phyloP scores from a whole-genome alignment of 768 basidiomycete genomes.

The Lepiota venenata region DNA sequence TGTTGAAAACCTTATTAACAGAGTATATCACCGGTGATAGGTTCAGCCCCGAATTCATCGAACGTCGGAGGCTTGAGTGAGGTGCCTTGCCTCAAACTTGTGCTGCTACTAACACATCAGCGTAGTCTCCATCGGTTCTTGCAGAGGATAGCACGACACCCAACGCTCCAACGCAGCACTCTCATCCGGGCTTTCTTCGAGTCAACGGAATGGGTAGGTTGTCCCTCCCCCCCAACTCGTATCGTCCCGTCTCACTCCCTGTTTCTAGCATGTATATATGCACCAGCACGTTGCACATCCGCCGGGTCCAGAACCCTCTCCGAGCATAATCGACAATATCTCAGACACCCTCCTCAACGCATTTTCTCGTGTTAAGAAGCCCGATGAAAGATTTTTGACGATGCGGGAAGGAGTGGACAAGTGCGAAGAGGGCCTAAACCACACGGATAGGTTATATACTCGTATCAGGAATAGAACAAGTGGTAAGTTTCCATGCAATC shows the following conservation, averaged over 20 bases:
- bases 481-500: slow-evolving; percentile 57
- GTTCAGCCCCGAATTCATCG: slow-evolving; percentile 97
- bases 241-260: slow-evolving; percentile 8
- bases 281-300: slow-evolving; percentile 95
- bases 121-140: slow-evolving; percentile 88
- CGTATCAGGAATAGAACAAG: slow-evolving; percentile 79
- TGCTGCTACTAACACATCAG: background rate
- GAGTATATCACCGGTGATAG: slow-evolving; percentile 98
- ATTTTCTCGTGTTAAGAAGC: slow-evolving; percentile 93
- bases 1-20: slow-evolving; percentile 24
- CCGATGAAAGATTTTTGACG: slow-evolving; percentile 90
- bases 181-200: slow-evolving; percentile 94
- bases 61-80: slow-evolving; percentile 84
- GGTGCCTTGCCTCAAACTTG: slow-evolving; percentile 22
- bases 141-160: slow-evolving; percentile 88
- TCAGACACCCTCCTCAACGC: slow-evolving; percentile 97
- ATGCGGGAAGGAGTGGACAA: slow-evolving; percentile 94
- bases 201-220: slow-evolving; percentile 94
- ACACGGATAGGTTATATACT: slow-evolving; percentile 78
- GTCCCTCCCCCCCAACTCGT: background rate
- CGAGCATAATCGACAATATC: slow-evolving; percentile 88
- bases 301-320: slow-evolving; percentile 74
- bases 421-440: slow-evolving; percentile 89
- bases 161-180: slow-evolving; percentile 87
- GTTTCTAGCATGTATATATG: slow-evolving; percentile 85